Evolutionary conservation across 345 rosid genomes (phyloP).

Genomic region (Dipteronia sinensis): DNA sequence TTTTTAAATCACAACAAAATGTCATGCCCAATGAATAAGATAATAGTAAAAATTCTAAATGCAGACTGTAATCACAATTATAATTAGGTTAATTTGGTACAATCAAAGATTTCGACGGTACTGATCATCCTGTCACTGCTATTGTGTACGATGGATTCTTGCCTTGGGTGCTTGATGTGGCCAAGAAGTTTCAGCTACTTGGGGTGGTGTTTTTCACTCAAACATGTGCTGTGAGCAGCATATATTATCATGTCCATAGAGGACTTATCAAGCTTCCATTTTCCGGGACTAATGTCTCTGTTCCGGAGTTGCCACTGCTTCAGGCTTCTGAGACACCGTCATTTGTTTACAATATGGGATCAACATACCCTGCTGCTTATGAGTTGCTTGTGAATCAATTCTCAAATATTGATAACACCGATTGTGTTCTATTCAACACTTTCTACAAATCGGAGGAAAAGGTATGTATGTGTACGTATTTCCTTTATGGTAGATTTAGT

Average conservation of each 20-base stretch:
- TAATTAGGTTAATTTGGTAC: no score
- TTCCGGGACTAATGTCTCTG: background rate
- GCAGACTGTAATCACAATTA: no score
- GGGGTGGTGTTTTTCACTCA: conserved; percentile 38
- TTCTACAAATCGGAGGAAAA: conserved; percentile 25
- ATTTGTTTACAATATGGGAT: conserved; percentile 18
- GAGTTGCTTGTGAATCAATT: conserved; percentile 29
- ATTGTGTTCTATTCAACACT: conserved; percentile 30
- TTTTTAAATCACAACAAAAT: no score
- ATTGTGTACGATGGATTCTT: conserved; percentile 32
- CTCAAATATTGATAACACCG: conserved; percentile 29
- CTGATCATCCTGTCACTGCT: conserved; percentile 20
- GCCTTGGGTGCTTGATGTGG: conserved; percentile 34
- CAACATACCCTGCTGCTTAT: conserved; percentile 14
- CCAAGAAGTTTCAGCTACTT: conserved; percentile 28
- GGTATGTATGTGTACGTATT: background rate
- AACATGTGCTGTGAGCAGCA: conserved; percentile 33
- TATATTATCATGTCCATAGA: conserved; percentile 30
- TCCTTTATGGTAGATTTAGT: no score
- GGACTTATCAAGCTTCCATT: conserved; percentile 31
- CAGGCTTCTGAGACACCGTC: conserved; percentile 28
- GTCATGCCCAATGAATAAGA: no score
- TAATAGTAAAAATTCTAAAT: no score
- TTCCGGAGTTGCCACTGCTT: conserved; percentile 41
- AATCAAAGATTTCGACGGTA: background rate